phyloP scores from a whole-genome alignment of 2,329 filamentous ascomycete genomes.

The Sclerotinia subarctica region DNA sequence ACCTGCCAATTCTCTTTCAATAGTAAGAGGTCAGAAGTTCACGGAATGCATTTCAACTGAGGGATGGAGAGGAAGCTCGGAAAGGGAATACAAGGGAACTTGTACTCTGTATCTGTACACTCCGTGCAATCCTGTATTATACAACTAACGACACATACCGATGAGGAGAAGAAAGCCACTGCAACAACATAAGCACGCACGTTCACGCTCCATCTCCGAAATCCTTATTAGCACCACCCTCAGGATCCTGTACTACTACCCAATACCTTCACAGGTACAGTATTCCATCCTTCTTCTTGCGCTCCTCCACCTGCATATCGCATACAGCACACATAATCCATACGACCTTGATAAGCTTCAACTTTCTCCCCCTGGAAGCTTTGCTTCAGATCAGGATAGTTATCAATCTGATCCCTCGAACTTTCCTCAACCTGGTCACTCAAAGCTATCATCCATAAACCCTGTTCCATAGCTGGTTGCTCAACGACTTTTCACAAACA shows the following conservation, averaged over 20 bases:
- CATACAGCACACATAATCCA: not conserved
- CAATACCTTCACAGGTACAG: not conserved
- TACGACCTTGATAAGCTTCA: slow-evolving; percentile 4
- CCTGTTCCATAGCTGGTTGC: not conserved
- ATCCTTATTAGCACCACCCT: slow-evolving; percentile 9
- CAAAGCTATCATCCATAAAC: not conserved
- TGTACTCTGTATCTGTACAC: not conserved
- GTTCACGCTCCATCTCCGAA: not conserved
- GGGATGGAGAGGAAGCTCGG: not conserved
- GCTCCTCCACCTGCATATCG: slow-evolving; percentile 2
- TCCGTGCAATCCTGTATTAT: too few relatives aligned
- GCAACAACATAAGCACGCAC: not conserved
- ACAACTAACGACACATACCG: not conserved
- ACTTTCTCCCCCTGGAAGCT: not conserved
- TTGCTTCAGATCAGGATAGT: slow-evolving; percentile 12
- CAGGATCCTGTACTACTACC: slow-evolving; percentile 14
- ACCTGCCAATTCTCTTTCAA: not conserved
- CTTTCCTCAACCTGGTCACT: not conserved
- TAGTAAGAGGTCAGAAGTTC: slow-evolving; percentile 1
- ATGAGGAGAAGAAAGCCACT: not conserved
- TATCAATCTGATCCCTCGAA: slow-evolving; percentile 10
- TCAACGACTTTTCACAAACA: slow-evolving; percentile 8
- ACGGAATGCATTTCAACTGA: not conserved
- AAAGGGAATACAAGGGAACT: slow-evolving; percentile 8
- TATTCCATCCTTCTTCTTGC: slow-evolving; percentile 7